Percentiles rank a stretch among this genome's conserved stretches.
These are phyloP conservation scores for Penicillium cataractarum DNA, from an alignment of 495 filamentous ascomycete species.

Conservation along the genomic window DNA sequence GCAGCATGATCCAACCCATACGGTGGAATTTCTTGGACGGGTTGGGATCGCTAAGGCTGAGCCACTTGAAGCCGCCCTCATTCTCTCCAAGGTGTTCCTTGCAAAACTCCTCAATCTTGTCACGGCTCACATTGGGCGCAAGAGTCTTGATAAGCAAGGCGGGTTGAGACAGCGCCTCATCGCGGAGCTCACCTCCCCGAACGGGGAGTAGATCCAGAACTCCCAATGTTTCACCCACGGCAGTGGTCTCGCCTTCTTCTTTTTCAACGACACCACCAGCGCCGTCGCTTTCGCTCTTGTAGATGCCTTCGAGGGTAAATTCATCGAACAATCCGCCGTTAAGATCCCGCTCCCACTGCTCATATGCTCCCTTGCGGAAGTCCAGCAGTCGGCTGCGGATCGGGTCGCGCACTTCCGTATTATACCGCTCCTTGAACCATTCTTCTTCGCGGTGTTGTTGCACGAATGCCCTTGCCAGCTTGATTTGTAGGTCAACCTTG, in stretches of 20 bases:
- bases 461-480: conserved; percentile 88
- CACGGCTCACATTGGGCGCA: conserved; percentile 92
- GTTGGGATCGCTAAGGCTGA: conserved; percentile 94
- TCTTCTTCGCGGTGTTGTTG: conserved; percentile 89
- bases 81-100: conserved; percentile 87
- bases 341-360: conserved; percentile 84
- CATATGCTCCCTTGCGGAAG: conserved; percentile 72
- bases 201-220: conserved; percentile 86
- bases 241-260: conserved; percentile 90
- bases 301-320: conserved; percentile 92
- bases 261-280: conserved; percentile 86
- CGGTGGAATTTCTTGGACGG: conserved; percentile 95
- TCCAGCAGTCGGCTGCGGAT: conserved; percentile 71
- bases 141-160: conserved; percentile 97
- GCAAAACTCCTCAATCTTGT: conserved; percentile 89
- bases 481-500: conserved; percentile 90
- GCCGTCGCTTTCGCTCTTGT: conserved; percentile 90
- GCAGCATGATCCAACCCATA: conserved; percentile 97
- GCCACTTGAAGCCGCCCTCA: conserved; percentile 86
- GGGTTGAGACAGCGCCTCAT: conserved; percentile 81
- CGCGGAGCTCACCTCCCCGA: conserved; percentile 76
- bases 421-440: conserved; percentile 97
- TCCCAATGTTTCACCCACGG: conserved; percentile 87
- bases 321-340: conserved; percentile 86
- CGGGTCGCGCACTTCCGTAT: conserved; percentile 73